A percentile compares a stretch with the other conserved stretches of the same genome.
Conservation (phyloP, 2,329 filamentous ascomycete genomes). For the Rutstroemia sp. region DNA sequence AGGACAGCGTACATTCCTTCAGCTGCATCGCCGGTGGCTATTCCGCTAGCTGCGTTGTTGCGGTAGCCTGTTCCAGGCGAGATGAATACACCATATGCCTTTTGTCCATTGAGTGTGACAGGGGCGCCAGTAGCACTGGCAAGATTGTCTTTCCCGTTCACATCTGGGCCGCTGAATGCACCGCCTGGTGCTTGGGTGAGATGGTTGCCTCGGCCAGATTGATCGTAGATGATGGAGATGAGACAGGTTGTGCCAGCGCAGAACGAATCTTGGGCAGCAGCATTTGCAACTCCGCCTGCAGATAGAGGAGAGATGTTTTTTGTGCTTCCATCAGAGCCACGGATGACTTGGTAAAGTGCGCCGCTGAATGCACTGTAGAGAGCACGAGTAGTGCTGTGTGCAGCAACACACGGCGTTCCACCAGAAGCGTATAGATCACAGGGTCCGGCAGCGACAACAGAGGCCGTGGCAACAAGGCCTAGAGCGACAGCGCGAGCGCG, state of each 20-base stretch:
- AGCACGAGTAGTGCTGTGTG: slow-evolving; percentile 59
- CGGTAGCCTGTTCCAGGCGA: slow-evolving; percentile 57
- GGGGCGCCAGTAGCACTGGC: slow-evolving; percentile 53
- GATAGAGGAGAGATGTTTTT: slow-evolving; percentile 36
- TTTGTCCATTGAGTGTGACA: slow-evolving; percentile 51
- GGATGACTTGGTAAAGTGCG: slow-evolving; percentile 51
- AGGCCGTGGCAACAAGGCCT: slow-evolving; percentile 30
- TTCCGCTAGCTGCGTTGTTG: slow-evolving; percentile 45
- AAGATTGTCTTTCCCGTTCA: slow-evolving; percentile 51
- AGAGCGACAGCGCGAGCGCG: slow-evolving; percentile 15
- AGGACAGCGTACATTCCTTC: slow-evolving; percentile 55
- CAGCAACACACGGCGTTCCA: slow-evolving; percentile 54
- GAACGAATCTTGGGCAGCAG: slow-evolving; percentile 52
- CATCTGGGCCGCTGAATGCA: slow-evolving; percentile 48
- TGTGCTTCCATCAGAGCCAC: slow-evolving; percentile 40
- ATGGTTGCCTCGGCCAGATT: slow-evolving; percentile 54
- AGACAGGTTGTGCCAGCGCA: slow-evolving; percentile 54
- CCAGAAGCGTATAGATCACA: slow-evolving; percentile 55
- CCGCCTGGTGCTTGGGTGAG: slow-evolving; percentile 53
- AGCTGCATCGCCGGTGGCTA: slow-evolving; percentile 45
- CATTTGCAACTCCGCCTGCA: slow-evolving; percentile 55
- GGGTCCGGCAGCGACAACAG: slow-evolving; percentile 45
- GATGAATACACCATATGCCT: slow-evolving; percentile 57
- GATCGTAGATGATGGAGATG: slow-evolving; percentile 59
- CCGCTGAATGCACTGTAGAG: slow-evolving; percentile 47